Base-by-base conservation (phyloP, 192 early-diverging fungal genomes). In the Podila epicladia region DNA sequence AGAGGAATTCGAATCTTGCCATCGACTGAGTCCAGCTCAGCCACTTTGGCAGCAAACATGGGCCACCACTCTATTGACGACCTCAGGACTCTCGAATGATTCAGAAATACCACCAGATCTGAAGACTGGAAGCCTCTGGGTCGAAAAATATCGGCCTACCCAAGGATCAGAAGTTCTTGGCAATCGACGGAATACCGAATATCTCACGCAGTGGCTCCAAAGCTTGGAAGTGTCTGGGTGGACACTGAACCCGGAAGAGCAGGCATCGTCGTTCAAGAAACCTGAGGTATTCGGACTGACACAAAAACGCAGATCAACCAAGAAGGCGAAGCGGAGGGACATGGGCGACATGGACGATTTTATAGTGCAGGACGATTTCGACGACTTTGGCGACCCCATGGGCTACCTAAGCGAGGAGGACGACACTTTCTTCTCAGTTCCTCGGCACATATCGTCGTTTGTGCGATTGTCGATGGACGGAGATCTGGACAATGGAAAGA, bases 231-330 rank as follows among this genome's bases (percentile, higher is more conserved):
- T 80, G 5, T 68, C 77, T 15, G 77, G 77, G 19, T 80, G 77
- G 77, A 73, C 77, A 0, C 38, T 80, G 22, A 80, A 80, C n/a
- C 71, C 77, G 20, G 77, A 80, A 41, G 77, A 80, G 41, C 26
- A 48, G 6, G 60, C 63, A 5, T 17, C 62, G 53, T 26, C 53
- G n/a, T n/a, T 26, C 2, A n/a, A 26, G 53, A 55, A 55, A 31
- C n/a, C 41, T 4, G 69, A 71, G 37, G 59, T 71, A 17, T 66
- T 78, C 50, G 75, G 69, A 13, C 31, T 58, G 41, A 64, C 64
- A 0, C 64, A 53, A 26, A 80, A 73, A 37, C 65, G 77, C 9
- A 41, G 71, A 51, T 13, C 64, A 4, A 15, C 45, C 58, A 80
- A 80, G 50, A 69, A 69, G 13, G 57, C 58, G 15, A 72, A 48